Evolutionary conservation across 257 asterid genomes (phyloP).

Genomic region (Ehretia macrophylla): DNA sequence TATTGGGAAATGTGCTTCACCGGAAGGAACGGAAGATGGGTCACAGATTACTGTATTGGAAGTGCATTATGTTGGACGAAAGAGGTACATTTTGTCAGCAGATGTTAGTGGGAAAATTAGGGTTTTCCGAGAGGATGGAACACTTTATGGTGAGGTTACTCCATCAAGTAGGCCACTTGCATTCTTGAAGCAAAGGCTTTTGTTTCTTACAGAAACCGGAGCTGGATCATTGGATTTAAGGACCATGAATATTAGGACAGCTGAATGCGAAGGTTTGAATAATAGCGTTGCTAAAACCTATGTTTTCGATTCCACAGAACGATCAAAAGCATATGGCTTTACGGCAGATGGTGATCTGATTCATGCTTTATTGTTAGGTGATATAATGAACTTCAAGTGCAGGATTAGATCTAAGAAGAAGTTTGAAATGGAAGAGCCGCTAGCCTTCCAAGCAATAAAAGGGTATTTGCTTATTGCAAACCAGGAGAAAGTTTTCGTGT

Average conservation of each 20-base stretch:
- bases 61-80: constrained; percentile 84
- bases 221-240: constrained; percentile 95
- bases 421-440: constrained; percentile 55
- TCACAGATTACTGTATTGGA: constrained; percentile 47
- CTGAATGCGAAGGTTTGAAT: constrained; percentile 86
- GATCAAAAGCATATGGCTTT: constrained; percentile 83
- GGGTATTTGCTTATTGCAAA: constrained; percentile 72
- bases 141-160: constrained; percentile 45
- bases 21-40: constrained; percentile 26
- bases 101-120: constrained; percentile 52
- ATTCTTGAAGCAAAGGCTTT: constrained; percentile 84
- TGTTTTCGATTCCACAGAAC: constrained; percentile 74
- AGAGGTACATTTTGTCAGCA: constrained; percentile 58
- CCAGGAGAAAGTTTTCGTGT: constrained; percentile 56
- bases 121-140: constrained; percentile 68
- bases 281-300: constrained; percentile 51
- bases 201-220: constrained; percentile 85
- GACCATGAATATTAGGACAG: constrained; percentile 80
- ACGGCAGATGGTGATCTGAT: constrained; percentile 74
- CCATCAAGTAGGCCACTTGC: constrained; percentile 66
- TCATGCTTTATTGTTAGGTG: constrained; percentile 75
- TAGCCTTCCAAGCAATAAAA: constrained; percentile 69
- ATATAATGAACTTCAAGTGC: constrained; percentile 84
- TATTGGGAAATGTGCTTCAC: constrained; percentile 42
- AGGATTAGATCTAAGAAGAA: constrained; percentile 72